These are phyloP conservation scores for Talaromyces sp. DNA, from an alignment of 2,329 filamentous ascomycete genomes.

Conservation along the genomic window DNA sequence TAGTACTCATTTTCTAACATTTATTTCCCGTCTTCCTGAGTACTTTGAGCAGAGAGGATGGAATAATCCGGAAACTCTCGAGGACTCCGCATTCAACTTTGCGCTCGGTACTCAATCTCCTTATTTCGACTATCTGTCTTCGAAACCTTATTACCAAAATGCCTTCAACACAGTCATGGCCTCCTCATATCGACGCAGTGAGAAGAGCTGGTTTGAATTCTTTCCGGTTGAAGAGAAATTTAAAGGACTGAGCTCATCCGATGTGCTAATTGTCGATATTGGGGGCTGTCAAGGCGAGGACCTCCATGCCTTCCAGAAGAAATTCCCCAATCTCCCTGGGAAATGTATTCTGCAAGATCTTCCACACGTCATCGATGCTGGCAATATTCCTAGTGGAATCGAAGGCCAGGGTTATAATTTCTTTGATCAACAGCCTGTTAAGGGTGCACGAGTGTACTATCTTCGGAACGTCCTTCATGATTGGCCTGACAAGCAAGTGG, in stretches of 20 bases:
- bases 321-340: slow-evolving; percentile 32
- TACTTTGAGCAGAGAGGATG: slow-evolving; percentile 1
- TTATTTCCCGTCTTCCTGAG: slow-evolving; percentile 1
- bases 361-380: slow-evolving; percentile 38
- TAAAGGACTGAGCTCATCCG: slow-evolving; percentile 4
- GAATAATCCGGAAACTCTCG: slow-evolving; percentile 1
- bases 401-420: not conserved
- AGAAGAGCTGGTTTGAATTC: slow-evolving; percentile 21
- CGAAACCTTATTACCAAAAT: slow-evolving; percentile 10
- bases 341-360: slow-evolving; percentile 40
- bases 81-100: not conserved
- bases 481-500: slow-evolving; percentile 3
- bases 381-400: not conserved
- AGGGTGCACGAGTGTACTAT: slow-evolving; percentile 1
- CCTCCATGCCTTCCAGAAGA: slow-evolving; percentile 24
- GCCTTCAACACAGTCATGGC: slow-evolving; percentile 29
- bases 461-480: slow-evolving; percentile 5
- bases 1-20: not conserved
- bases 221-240: slow-evolving; percentile 20
- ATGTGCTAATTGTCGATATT: slow-evolving; percentile 23
- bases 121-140: slow-evolving; percentile 10
- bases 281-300: slow-evolving; percentile 20
- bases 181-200: slow-evolving; percentile 13
- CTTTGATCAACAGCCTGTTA: slow-evolving; percentile 5
- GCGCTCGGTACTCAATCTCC: not conserved